Evolutionary conservation across 495 filamentous ascomycete species (phyloP).

Genomic region (Hypoxylon fragiforme): DNA sequence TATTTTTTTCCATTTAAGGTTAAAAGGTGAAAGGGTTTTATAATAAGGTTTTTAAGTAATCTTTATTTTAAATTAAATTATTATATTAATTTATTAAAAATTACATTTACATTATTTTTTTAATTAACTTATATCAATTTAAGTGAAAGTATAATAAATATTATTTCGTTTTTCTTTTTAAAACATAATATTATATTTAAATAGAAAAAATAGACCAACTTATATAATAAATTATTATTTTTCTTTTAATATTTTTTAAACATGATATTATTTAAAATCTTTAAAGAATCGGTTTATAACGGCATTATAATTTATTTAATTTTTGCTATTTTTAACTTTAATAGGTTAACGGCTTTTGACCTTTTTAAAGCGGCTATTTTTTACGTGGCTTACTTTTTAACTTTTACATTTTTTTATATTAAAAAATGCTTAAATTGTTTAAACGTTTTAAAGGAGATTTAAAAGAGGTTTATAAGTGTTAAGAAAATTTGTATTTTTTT

Average conservation of each 20-base stretch:
- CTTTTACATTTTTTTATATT: not conserved
- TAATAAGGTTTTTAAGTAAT: not conserved
- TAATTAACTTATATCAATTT: not conserved
- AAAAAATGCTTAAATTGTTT: not conserved
- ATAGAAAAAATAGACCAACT: too few species aligned
- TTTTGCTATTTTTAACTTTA: too few species aligned
- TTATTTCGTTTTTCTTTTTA: not conserved
- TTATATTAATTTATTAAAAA: not conserved
- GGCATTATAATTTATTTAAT: too few species aligned
- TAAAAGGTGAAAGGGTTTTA: not conserved
- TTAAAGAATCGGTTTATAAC: too few species aligned
- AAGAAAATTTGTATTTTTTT: not conserved
- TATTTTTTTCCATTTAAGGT: not conserved
- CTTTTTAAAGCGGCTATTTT: too few species aligned
- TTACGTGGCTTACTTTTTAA: too few species aligned
- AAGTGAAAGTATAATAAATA: not conserved
- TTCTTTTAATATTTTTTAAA: too few species aligned
- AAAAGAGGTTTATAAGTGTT: not conserved
- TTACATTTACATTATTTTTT: not conserved
- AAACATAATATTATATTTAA: not conserved
- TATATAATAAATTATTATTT: too few species aligned
- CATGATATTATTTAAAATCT: too few species aligned
- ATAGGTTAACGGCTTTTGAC: too few species aligned
- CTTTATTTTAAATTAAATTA: too few species aligned
- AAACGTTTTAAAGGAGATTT: not conserved